phyloP scores from a whole-genome alignment of 352 stramenopile species.

The Phytophthora sp. region DNA sequence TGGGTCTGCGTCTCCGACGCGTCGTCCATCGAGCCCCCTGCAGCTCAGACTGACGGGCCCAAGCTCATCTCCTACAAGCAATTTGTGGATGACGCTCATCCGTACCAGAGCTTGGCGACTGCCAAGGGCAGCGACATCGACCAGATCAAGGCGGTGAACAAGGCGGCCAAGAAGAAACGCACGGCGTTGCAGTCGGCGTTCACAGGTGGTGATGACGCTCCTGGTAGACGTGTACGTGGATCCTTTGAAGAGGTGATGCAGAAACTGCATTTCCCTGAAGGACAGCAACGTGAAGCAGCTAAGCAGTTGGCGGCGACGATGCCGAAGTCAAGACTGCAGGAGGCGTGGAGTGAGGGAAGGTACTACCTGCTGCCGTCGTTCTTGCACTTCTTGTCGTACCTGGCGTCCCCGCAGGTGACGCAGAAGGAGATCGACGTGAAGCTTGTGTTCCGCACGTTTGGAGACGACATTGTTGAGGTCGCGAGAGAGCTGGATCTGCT shows the following conservation, averaged over 20 bases:
- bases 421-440: conserved; percentile 48
- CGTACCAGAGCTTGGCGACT: conserved; percentile 64
- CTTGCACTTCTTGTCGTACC: conserved; percentile 64
- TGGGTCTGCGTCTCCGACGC: conserved; percentile 71
- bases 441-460: conserved; percentile 84
- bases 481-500: conserved; percentile 77
- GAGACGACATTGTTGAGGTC: conserved; percentile 79
- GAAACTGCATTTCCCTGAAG: conserved; percentile 70
- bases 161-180: conserved; percentile 79
- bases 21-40: conserved; percentile 53
- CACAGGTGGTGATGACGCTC: conserved; percentile 47
- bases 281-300: conserved; percentile 51
- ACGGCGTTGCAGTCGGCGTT: conserved; percentile 82
- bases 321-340: conserved; percentile 59
- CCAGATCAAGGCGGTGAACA: conserved; percentile 77
- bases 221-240: conserved; percentile 43
- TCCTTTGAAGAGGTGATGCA: conserved; percentile 81
- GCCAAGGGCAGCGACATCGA: conserved; percentile 39
- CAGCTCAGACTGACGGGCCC: not conserved
- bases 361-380: conserved; percentile 89
- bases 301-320: conserved; percentile 49
- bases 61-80: conserved; percentile 82
- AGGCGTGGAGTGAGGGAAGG: conserved; percentile 71
- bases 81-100: conserved; percentile 76
- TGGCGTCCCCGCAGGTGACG: conserved; percentile 35